These are phyloP conservation scores for Cerioporus squamosus DNA, from an alignment of 1,284 basidiomycete species.

Conservation along the genomic window DNA sequence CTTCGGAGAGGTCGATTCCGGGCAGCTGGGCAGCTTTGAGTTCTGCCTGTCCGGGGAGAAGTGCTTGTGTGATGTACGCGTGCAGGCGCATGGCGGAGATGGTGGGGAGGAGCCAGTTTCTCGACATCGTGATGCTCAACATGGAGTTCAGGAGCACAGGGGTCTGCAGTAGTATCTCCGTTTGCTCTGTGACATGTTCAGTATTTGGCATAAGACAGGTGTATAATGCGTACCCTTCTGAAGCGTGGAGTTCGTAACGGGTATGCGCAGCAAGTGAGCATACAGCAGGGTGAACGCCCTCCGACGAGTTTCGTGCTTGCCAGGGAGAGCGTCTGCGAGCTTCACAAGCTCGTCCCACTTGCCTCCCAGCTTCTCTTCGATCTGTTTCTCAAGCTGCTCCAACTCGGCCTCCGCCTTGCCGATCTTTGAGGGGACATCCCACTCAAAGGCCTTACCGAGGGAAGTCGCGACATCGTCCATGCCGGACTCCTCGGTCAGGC, in stretches of 20 bases:
- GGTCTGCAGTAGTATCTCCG: constrained; percentile 66
- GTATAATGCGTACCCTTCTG: constrained; percentile 55
- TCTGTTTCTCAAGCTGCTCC: constrained; percentile 59
- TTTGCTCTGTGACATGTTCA: constrained; percentile 59
- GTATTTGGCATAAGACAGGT: background rate
- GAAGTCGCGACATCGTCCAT: constrained; percentile 78
- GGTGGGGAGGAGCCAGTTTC: constrained; percentile 89
- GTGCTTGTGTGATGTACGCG: constrained; percentile 85
- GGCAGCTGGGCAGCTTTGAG: constrained; percentile 77
- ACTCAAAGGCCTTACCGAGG: constrained; percentile 77
- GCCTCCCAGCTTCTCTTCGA: constrained; percentile 52
- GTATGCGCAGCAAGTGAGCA: constrained; percentile 84
- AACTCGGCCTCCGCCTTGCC: constrained; percentile 46
- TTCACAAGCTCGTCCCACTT: constrained; percentile 56
- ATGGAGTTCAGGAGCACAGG: constrained; percentile 83
- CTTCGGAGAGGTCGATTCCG: constrained; percentile 59
- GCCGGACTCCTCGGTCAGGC: constrained; percentile 79
- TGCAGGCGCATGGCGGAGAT: constrained; percentile 84
- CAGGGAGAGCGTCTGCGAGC: constrained; percentile 42
- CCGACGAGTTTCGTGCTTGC: constrained; percentile 38
- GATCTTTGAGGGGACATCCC: constrained; percentile 41
- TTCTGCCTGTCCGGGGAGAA: constrained; percentile 59
- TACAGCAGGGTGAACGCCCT: constrained; percentile 81
- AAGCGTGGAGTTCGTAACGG: constrained; percentile 59
- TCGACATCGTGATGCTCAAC: constrained; percentile 82